Base-by-base conservation (phyloP, 2,329 filamentous ascomycete genomes). In the Neofusicoccum ribis region DNA sequence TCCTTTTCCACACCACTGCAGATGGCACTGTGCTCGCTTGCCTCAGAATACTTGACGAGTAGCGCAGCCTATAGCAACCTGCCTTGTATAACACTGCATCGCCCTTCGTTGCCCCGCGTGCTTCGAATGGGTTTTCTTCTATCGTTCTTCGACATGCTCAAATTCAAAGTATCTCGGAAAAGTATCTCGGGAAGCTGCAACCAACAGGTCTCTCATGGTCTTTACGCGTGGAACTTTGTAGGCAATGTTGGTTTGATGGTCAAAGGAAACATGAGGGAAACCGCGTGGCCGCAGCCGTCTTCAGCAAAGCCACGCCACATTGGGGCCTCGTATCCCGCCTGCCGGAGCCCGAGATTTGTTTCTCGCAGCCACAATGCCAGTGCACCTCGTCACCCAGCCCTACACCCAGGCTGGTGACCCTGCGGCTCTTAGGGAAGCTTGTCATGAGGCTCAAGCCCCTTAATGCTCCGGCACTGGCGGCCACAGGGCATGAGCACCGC, bases 391-490 rank as follows among this genome's bases (percentile, higher is more conserved):
- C 9, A 47, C 17, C 43, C 56, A 60, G 56, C 56, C 56, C 56
- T 60, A 60, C 20, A 47, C 41, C 43, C 43, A 23, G 56, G 43
- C 56, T 47, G 43, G 12, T 12, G 56, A 17, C 41, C 43, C 43
- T 39, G 31, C 31, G 43, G 41, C 31, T 15, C 41, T 31, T 20
- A 31, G n/a, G 15, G 56, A 47, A 47, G 56, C 56, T 60, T 60
- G 41, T 60, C 31, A 43, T 60, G 56, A 27, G 56, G 56, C 56
- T 60, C 56, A 60, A 47, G 56, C 56, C 56, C 56, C 41, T 47
- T 60, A 37, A 60, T 37, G 56, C 43, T 47, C 56, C 43, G 39
- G 27, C 41, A 37, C 23, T 27, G 15, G 17, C 41, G 31, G 14
- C 27, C 43, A 8, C 8, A 20, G 14, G 43, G 43, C 43, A 17